Base-by-base conservation (phyloP, 31 red algal species). In the Asparagopsis taxiformis region DNA sequence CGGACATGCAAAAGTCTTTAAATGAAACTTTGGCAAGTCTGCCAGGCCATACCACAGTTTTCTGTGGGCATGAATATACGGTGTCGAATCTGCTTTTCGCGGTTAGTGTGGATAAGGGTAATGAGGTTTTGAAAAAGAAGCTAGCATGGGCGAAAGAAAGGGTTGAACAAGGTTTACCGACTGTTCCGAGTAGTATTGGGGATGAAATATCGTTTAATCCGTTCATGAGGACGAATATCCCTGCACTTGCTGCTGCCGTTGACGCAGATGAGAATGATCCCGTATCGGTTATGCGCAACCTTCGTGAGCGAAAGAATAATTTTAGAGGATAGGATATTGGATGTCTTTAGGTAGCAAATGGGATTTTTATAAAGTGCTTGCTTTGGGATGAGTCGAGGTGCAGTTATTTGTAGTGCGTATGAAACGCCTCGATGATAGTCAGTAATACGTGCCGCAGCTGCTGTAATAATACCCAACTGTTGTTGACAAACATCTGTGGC, bases 21-120 rank as follows among this genome's bases (percentile, higher is more conserved):
- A 73, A 79, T 56, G 65, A 62, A 20, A 75, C 68, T 19, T 66
- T 99, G 3, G 75, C 65, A 30, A 25, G 34, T n/a, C 51, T 99
- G 24, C 81, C 75, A 15, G 79, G 77, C 36, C 77, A 95, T 20
- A 89, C 91, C 11, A 49, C 65, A 24, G 83, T 99, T 11, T 99
- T 85, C 77, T 99, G 96, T 58, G 91, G 96, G 21, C 96, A 99
- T 74, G 96, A 99, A 62, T 99, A 99, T 55, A 99, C 96, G 0
- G 80, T 95, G 39, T 61, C 82, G 22, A 99, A 99, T 66, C 61
- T 95, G 64, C 43, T 50, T 17, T 99, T 99, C 55, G 96, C 96
- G 16, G 51, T 49, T 34, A 79, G 70, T 23, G 82, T 99, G 34
- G 96, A 99, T 25, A 53, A 80, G 1, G 43, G 55, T 39, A 99